Percentiles rank a stretch among this genome's conserved stretches.
These are phyloP conservation scores for Cyclotella sp. DNA, from an alignment of 108 stramenopile species.

Conservation along the genomic window DNA sequence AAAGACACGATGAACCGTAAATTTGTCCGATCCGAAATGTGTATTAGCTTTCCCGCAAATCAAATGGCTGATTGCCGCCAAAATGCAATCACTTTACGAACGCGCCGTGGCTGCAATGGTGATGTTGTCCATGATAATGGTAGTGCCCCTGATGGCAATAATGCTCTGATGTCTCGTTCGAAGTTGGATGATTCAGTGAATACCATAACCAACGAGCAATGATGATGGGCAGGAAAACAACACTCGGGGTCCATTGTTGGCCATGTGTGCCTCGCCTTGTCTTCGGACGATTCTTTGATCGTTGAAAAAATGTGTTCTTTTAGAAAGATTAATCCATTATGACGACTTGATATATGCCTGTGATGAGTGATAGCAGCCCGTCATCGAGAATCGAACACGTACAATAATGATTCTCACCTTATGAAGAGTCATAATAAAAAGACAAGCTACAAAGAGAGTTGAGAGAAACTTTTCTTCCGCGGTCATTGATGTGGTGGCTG, in stretches of 20 bases:
- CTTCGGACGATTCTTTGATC: not conserved
- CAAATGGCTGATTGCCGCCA: no score
- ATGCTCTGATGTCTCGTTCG: not conserved
- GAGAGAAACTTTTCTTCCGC: not conserved
- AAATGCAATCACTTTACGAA: no score
- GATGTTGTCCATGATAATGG: conserved; percentile 7
- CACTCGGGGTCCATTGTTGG: conserved; percentile 8
- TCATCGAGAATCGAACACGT: not conserved
- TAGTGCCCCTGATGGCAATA: not conserved
- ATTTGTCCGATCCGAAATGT: no score
- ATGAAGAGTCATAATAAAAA: not conserved
- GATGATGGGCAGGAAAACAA: not conserved
- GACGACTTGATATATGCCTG: not conserved
- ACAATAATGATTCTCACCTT: not conserved
- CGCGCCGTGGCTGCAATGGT: not conserved
- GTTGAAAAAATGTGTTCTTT: not conserved
- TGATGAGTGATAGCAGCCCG: no score
- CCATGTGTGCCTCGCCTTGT: not conserved
- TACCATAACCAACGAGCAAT: conserved; percentile 14
- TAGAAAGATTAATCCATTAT: not conserved
- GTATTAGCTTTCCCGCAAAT: no score
- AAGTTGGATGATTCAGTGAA: not conserved
- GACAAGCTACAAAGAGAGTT: not conserved
- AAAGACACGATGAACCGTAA: no score
- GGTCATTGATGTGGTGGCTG: not conserved